A percentile compares a stretch with the other conserved stretches of the same genome.
phyloP scores from a whole-genome alignment of 2,329 filamentous ascomycete genomes.

The Penicillium sp. region DNA sequence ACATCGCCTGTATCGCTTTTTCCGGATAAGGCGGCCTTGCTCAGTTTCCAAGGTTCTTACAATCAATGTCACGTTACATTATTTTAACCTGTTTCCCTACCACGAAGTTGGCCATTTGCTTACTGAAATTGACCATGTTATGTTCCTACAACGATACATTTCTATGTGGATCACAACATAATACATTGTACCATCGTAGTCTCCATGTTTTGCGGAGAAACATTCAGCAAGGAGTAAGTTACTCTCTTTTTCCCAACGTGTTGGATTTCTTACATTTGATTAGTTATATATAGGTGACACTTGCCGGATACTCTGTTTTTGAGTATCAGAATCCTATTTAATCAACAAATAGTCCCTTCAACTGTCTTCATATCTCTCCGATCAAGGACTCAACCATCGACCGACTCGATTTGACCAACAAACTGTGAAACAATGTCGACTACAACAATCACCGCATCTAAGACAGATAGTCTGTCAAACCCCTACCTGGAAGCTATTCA shows the following conservation, averaged over 20 bases:
- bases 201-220: background rate
- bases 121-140: background rate
- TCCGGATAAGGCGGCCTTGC: background rate
- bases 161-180: background rate
- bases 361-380: background rate
- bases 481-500: slow-evolving; percentile 55
- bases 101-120: background rate
- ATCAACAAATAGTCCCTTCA: background rate
- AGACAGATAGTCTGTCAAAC: background rate
- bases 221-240: background rate
- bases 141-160: background rate
- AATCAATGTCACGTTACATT: background rate
- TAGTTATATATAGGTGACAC: background rate
- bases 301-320: background rate
- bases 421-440: slow-evolving; percentile 1
- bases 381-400: background rate
- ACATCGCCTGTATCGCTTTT: background rate
- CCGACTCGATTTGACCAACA: background rate
- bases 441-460: background rate
- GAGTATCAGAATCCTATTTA: background rate
- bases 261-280: background rate
- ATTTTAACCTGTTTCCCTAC: background rate
- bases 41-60: too few species aligned
- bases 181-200: background rate
- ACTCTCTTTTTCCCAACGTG: background rate